These are phyloP conservation scores for Hypoxylon sp. DNA, from an alignment of 2,329 filamentous ascomycete genomes.

Conservation along the genomic window DNA sequence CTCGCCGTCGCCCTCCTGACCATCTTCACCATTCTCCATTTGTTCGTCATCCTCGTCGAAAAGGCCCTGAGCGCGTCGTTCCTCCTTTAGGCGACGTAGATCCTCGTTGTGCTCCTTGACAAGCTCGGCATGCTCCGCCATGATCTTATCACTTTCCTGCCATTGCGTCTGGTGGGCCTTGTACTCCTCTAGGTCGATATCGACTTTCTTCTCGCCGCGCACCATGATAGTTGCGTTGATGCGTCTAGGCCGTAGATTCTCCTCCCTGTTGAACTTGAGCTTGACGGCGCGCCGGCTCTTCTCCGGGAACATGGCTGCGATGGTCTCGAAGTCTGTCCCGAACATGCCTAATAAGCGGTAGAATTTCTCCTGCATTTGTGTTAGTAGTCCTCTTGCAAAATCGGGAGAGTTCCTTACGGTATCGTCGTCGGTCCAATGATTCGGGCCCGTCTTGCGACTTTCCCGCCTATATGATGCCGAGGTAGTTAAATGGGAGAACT, in stretches of 20 bases:
- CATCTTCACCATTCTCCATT: slow-evolving; percentile 59
- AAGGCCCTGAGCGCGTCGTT: slow-evolving; percentile 54
- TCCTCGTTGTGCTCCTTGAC: slow-evolving; percentile 62
- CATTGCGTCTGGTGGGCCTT: slow-evolving; percentile 60
- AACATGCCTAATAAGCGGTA: slow-evolving; percentile 82
- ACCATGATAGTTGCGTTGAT: slow-evolving; percentile 74
- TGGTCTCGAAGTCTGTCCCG: slow-evolving; percentile 87
- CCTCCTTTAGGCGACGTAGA: slow-evolving; percentile 61
- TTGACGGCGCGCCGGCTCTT: slow-evolving; percentile 82
- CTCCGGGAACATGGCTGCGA: slow-evolving; percentile 80
- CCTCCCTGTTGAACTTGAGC: slow-evolving; percentile 86
- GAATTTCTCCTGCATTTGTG: slow-evolving; percentile 69
- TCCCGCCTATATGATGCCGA: slow-evolving; percentile 74
- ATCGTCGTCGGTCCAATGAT: slow-evolving; percentile 78
- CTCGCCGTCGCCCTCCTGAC: slow-evolving; percentile 48
- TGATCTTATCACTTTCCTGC: slow-evolving; percentile 69
- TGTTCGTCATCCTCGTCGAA: slow-evolving; percentile 59
- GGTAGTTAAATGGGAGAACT: slow-evolving; percentile 80
- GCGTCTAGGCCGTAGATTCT: slow-evolving; percentile 73
- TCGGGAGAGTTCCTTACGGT: slow-evolving; percentile 58
- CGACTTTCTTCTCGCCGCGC: slow-evolving; percentile 67
- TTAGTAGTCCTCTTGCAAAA: slow-evolving; percentile 2
- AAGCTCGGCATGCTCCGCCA: slow-evolving; percentile 65
- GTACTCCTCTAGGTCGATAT: slow-evolving; percentile 74
- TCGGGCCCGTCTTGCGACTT: slow-evolving; percentile 73